Conservation (phyloP, 2,329 filamentous ascomycete species). For the Dothistroma pini region DNA sequence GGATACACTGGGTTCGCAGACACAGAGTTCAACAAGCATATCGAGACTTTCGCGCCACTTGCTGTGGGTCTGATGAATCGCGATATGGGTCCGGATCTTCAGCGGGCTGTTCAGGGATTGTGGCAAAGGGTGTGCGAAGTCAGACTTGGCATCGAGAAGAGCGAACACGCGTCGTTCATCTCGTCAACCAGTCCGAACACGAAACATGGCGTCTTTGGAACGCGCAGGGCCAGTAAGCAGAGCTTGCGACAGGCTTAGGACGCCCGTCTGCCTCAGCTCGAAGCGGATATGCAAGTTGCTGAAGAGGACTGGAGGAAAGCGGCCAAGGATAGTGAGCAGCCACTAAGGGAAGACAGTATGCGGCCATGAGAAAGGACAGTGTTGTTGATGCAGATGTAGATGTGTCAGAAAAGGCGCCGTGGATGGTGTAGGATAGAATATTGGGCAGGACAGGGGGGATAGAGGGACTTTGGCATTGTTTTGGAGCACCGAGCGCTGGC, state of each 20-base stretch:
- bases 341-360: not conserved
- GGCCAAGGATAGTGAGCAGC: not conserved
- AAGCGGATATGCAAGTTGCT: not conserved
- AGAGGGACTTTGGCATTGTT: not conserved
- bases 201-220: slow-evolving; percentile 22
- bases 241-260: slow-evolving; percentile 4
- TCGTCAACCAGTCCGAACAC: slow-evolving; percentile 25
- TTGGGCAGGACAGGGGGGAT: not conserved
- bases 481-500: not conserved
- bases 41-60: slow-evolving; percentile 81
- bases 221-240: slow-evolving; percentile 26
- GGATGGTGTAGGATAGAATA: not conserved
- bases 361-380: no score
- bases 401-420: not conserved
- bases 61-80: slow-evolving; percentile 77
- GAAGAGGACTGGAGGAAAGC: not conserved
- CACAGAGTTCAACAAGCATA: slow-evolving; percentile 73
- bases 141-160: slow-evolving; percentile 46
- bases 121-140: slow-evolving; percentile 81
- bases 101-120: slow-evolving; percentile 71
- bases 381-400: not conserved
- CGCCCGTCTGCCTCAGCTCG: not conserved
- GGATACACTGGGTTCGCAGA: slow-evolving; percentile 82
- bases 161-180: slow-evolving; percentile 10
- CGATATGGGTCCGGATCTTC: slow-evolving; percentile 75